phyloP scores from a whole-genome alignment of 805 yeast species.

The Yarrowia phangngaensis region DNA sequence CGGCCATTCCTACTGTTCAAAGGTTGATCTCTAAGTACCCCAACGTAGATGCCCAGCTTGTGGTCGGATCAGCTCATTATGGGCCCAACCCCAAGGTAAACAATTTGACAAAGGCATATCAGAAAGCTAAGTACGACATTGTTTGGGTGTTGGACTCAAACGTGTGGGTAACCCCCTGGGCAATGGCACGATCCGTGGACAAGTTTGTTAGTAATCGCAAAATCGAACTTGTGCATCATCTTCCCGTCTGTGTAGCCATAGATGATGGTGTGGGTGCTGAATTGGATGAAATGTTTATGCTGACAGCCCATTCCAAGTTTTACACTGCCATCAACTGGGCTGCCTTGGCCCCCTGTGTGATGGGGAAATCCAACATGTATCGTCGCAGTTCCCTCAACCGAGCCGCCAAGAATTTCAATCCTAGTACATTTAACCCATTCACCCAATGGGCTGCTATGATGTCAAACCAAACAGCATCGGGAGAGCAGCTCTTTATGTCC shows the following conservation, averaged over 20 bases:
- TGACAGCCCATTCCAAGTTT: slow-evolving; percentile 81
- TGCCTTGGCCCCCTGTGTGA: slow-evolving; percentile 81
- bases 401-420: slow-evolving; percentile 31
- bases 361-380: slow-evolving; percentile 82
- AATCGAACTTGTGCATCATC: slow-evolving; percentile 72
- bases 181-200: slow-evolving; percentile 60
- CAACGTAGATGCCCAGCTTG: slow-evolving; percentile 52
- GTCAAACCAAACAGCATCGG: not conserved
- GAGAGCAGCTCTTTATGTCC: not conserved
- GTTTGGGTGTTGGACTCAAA: slow-evolving; percentile 85
- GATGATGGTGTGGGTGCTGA: slow-evolving; percentile 53
- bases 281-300: slow-evolving; percentile 79
- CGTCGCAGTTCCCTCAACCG: slow-evolving; percentile 54
- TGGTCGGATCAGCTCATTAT: slow-evolving; percentile 50
- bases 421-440: slow-evolving; percentile 30
- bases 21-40: slow-evolving; percentile 53
- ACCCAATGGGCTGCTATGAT: slow-evolving; percentile 22
- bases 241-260: slow-evolving; percentile 47
- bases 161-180: slow-evolving; percentile 68
- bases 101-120: slow-evolving; percentile 77
- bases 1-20: slow-evolving; percentile 57
- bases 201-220: slow-evolving; percentile 41
- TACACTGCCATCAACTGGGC: slow-evolving; percentile 72
- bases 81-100: slow-evolving; percentile 91
- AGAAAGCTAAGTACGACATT: slow-evolving; percentile 62